Conservation (phyloP, 2,329 filamentous ascomycete species). For the Elsinoe perseae region DNA sequence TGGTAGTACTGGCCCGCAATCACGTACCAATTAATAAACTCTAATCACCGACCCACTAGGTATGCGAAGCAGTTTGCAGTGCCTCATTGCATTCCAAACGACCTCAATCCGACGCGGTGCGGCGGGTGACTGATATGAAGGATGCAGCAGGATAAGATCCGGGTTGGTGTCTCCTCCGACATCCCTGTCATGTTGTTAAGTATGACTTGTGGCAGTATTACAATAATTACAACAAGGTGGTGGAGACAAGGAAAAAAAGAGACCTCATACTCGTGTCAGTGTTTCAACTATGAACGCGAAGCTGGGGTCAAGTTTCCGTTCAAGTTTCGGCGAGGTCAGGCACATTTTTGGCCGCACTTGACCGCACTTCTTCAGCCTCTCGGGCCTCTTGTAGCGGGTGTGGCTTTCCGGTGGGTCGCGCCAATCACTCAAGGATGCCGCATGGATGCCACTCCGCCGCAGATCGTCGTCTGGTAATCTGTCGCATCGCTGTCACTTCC, state of each 20-base stretch:
- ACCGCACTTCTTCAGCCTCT: neutral
- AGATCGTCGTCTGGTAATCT: conserved; percentile 14
- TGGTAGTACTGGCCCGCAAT: neutral
- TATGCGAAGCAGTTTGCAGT: neutral
- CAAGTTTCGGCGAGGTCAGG: neutral
- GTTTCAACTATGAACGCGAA: conserved; percentile 2
- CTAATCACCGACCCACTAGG: neutral
- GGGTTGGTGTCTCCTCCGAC: neutral
- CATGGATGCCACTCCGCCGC: conserved; percentile 13
- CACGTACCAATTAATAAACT: conserved; percentile 3
- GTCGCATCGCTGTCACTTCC: conserved; percentile 14
- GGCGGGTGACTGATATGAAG: neutral
- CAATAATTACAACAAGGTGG: no score
- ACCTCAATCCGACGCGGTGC: neutral
- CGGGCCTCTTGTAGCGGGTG: neutral
- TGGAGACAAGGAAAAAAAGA: neutral
- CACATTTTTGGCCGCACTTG: neutral
- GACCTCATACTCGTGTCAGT: neutral
- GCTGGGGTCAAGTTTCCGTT: neutral
- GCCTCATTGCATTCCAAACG: neutral
- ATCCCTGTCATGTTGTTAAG: no score
- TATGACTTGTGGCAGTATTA: no score
- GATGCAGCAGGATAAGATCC: neutral
- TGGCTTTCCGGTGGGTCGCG: conserved; percentile 3
- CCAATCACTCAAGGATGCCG: conserved; percentile 12